A percentile compares a stretch with the other conserved stretches of the same genome.
Conservation (phyloP, 2,329 filamentous ascomycete species). For the Balansia obtecta region DNA sequence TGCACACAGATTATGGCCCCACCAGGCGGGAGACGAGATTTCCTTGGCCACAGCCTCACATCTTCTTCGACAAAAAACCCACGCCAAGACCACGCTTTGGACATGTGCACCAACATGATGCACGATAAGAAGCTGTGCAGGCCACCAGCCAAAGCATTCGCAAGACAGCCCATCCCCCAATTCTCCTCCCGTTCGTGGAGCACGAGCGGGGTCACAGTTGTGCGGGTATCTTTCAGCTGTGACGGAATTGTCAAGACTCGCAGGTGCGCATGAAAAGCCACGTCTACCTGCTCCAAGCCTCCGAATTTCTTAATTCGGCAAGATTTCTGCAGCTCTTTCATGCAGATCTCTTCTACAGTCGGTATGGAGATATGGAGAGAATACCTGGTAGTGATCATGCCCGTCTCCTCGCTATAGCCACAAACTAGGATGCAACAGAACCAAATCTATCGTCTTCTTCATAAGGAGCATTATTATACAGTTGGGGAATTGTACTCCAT, state of each 20-base stretch:
- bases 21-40: no score
- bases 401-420: neutral
- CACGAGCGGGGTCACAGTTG: neutral
- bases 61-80: no score
- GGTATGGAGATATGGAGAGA: neutral
- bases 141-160: no score
- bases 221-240: neutral
- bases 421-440: neutral
- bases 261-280: neutral
- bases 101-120: no score
- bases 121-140: no score
- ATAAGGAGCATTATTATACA: conserved; percentile 2
- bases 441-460: conserved; percentile 1
- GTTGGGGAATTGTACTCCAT: no score
- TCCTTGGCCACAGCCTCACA: no score
- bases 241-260: neutral
- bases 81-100: no score
- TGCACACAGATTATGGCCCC: no score
- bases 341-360: neutral
- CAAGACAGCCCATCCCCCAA: no score
- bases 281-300: neutral
- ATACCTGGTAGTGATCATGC: conserved; percentile 3
- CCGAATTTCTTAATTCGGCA: neutral
- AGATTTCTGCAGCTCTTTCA: neutral
- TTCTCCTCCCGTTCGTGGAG: no score